Evolutionary conservation across 2,329 filamentous ascomycete species (phyloP).

Genomic region (Rhynchosporium agropyri): DNA sequence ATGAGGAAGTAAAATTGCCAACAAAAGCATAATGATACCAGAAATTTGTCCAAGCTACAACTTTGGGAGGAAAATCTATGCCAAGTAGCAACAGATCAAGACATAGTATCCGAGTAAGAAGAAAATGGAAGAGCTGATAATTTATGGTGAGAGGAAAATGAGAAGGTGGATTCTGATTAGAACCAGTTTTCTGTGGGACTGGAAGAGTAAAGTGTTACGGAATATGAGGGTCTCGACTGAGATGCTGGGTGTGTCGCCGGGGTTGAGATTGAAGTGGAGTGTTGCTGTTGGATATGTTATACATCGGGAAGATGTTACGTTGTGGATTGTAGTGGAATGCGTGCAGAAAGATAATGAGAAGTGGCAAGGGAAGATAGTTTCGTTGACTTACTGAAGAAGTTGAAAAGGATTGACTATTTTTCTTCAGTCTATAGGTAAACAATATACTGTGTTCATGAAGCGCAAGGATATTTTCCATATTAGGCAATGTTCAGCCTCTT

Average conservation of each 20-base stretch:
- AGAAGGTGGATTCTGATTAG: conserved; percentile 33
- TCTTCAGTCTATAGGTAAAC: no score
- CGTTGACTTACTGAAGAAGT: conserved; percentile 22
- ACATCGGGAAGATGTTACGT: conserved; percentile 43
- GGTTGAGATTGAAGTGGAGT: conserved; percentile 24
- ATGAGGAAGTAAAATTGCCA: no score
- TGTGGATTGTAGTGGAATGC: conserved; percentile 41
- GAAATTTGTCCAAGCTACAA: no score
- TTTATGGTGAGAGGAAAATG: conserved; percentile 30
- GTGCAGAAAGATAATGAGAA: conserved; percentile 25
- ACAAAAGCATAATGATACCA: no score
- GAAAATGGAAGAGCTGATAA: conserved; percentile 48
- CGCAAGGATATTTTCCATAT: no score
- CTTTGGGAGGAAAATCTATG: no score
- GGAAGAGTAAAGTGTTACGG: conserved; percentile 31
- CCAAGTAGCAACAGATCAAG: no score
- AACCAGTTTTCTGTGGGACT: conserved; percentile 41
- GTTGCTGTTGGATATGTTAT: conserved; percentile 44
- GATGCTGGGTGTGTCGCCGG: conserved; percentile 20
- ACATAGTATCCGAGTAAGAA: conserved; percentile 42
- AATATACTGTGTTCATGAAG: no score
- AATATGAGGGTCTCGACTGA: conserved; percentile 37
- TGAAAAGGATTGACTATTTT: not conserved
- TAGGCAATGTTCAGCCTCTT: no score
- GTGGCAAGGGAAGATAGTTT: conserved; percentile 27